Conservation (phyloP, 345 rosid species). For the Noccaea caerulescens region DNA sequence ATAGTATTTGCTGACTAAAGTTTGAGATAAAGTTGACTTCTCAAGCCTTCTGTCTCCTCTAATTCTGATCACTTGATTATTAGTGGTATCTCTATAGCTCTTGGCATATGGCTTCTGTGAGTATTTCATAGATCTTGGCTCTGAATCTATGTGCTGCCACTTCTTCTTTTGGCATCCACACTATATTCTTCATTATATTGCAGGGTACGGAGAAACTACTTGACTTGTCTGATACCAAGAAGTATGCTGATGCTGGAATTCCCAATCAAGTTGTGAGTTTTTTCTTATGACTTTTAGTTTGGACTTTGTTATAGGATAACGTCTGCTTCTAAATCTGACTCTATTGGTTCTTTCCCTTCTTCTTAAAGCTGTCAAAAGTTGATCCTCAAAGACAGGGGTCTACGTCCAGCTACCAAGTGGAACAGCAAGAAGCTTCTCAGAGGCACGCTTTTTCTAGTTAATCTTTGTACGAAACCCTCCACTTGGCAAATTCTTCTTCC, state of each 20-base stretch:
- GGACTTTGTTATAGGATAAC: conserved; percentile 9
- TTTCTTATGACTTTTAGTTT: conserved; percentile 32
- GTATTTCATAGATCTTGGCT: conserved; percentile 22
- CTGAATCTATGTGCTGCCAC: conserved; percentile 24
- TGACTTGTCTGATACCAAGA: conserved; percentile 50
- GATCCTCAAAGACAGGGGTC: conserved; percentile 37
- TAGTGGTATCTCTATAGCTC: conserved; percentile 34
- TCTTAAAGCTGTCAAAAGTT: conserved; percentile 38
- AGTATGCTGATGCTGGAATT: conserved; percentile 47
- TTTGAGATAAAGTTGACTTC: conserved; percentile 37
- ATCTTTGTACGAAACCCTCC: conserved; percentile 6
- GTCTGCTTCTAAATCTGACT: conserved; percentile 25
- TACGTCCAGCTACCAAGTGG: conserved; percentile 31
- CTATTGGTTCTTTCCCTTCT: conserved; percentile 30
- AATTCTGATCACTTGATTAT: conserved; percentile 35
- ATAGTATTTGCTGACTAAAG: conserved; percentile 21
- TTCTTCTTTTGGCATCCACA: conserved; percentile 22
- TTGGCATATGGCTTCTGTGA: conserved; percentile 32
- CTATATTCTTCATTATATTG: conserved; percentile 35
- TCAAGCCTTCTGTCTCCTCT: conserved; percentile 26
- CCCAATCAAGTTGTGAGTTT: conserved; percentile 44
- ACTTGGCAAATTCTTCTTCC: neutral
- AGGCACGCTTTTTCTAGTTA: conserved; percentile 40
- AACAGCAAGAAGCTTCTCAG: conserved; percentile 40
- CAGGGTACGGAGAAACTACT: conserved; percentile 60